Conservation (phyloP, 1,139 yeast genomes). For the Candida sp. region DNA sequence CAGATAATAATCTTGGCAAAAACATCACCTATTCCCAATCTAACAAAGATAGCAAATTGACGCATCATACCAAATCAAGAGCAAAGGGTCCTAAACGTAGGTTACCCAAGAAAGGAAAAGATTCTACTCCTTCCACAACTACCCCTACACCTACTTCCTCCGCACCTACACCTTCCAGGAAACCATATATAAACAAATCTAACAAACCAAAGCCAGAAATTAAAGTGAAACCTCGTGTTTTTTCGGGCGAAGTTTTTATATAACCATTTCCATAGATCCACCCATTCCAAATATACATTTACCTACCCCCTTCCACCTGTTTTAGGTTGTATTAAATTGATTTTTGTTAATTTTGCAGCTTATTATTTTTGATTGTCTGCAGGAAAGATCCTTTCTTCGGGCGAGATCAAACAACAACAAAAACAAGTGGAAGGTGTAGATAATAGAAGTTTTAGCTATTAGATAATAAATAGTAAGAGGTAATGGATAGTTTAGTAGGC, state of each 20-base stretch:
- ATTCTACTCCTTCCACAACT: neutral
- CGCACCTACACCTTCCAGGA: neutral
- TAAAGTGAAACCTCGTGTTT: conserved; percentile 23
- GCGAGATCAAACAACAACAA: neutral
- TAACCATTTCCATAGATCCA: conserved; percentile 6
- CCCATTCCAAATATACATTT: neutral
- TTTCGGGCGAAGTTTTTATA: conserved; percentile 34
- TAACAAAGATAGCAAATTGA: conserved; percentile 26
- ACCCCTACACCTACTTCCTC: neutral
- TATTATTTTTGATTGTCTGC: neutral
- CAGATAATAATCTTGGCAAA: conserved; percentile 6
- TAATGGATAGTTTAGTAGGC: conserved; percentile 8
- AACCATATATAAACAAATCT: conserved; percentile 24
- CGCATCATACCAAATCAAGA: conserved; percentile 60
- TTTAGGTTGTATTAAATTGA: too few relatives aligned
- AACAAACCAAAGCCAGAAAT: conserved; percentile 25
- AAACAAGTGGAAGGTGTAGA: neutral
- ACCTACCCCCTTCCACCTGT: too few relatives aligned
- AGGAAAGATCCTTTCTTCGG: neutral
- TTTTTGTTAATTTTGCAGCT: too few relatives aligned
- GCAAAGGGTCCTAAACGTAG: conserved; percentile 76
- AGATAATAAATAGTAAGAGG: neutral
- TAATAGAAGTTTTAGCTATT: too few relatives aligned
- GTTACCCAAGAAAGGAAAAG: conserved; percentile 42
- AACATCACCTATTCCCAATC: conserved; percentile 4